Conservation (phyloP, 2,329 filamentous ascomycete species). For the Calonectria pteridis region DNA sequence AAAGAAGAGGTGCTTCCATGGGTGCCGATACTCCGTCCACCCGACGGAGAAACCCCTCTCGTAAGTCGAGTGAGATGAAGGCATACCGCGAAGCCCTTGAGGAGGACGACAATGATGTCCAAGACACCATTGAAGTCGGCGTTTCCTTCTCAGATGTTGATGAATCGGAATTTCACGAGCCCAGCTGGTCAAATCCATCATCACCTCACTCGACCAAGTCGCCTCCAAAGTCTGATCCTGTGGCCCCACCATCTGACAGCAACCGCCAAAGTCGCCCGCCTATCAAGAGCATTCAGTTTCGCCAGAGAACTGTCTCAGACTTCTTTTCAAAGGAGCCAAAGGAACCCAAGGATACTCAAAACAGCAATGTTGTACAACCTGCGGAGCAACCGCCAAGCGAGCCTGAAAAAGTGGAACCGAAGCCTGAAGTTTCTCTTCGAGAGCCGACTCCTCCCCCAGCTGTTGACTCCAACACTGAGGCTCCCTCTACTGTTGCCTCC, state of each 20-base stretch:
- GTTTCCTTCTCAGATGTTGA: slow-evolving; percentile 53
- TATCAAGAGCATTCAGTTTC: slow-evolving; percentile 20
- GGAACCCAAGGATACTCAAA: slow-evolving; percentile 11
- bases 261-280: slow-evolving; percentile 19
- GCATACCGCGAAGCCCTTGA: slow-evolving; percentile 47
- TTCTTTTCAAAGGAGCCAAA: not conserved
- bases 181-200: slow-evolving; percentile 45
- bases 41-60: slow-evolving; percentile 56
- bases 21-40: slow-evolving; percentile 51
- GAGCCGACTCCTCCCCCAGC: slow-evolving; percentile 7
- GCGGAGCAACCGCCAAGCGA: slow-evolving; percentile 33
- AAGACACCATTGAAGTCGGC: slow-evolving; percentile 70
- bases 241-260: slow-evolving; percentile 27
- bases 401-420: slow-evolving; percentile 38
- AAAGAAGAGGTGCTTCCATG: slow-evolving; percentile 54
- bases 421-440: slow-evolving; percentile 21
- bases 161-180: slow-evolving; percentile 45
- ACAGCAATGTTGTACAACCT: slow-evolving; percentile 32
- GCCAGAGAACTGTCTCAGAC: slow-evolving; percentile 23
- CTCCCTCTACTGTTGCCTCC: not conserved
- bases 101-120: slow-evolving; percentile 62
- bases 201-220: slow-evolving; percentile 44
- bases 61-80: slow-evolving; percentile 52
- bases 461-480: not conserved
- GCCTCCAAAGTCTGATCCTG: slow-evolving; percentile 29